Evolutionary conservation across 2,329 filamentous ascomycete species (phyloP), one percentile per base, ranked within the genome.

Genomic region (Orbilia blumenaviensis): DNA sequence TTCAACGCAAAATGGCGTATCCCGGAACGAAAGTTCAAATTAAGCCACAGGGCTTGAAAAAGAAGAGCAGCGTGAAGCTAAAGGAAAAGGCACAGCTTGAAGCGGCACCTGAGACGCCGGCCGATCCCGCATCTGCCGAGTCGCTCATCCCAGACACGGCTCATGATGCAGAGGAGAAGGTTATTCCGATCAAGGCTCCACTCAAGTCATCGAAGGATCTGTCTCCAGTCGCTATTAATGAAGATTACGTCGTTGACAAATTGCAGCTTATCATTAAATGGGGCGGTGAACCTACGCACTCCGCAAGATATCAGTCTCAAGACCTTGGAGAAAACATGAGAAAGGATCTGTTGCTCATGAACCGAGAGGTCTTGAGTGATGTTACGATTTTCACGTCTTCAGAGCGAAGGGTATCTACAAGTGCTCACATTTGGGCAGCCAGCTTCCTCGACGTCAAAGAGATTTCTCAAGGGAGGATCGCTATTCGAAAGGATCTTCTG

Each of bases 1-100:
- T 99, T 5, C 89, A 92, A 44, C 96, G 95, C 84, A 99, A 99
- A 83, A 93, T 94, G 1, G 90, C 89, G 18, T 97, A 94, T 91
- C 90, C 93, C 2, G 95, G 95, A 0, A 99, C 95, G 0, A 99
- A 99, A 83, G 93, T 99, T 1, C 95, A 99, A 83, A 98, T 99
- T 82, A 99, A 99, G 83, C 95, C 95, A 8, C 97, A 99, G 93
- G 99, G 99, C 83, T 90, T 94, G 61, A 97, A 94, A 84, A 90
- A 93, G 81, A 92, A 89, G 81, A 88, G 29, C 16, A 89, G 1
- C 88, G 91, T 60, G 88, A 90, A 78, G 82, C 84, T 72, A 73
- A 78, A 71, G 83, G 78, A 52, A 80, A 80, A 67, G 78, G 38
- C 46, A 58, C 68, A 69, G 72, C 79, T 36, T 0, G 78, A 77